Evolutionary conservation across 73 alveolate genomes (phyloP).

Genomic region (Paramecium sonneborni): DNA sequence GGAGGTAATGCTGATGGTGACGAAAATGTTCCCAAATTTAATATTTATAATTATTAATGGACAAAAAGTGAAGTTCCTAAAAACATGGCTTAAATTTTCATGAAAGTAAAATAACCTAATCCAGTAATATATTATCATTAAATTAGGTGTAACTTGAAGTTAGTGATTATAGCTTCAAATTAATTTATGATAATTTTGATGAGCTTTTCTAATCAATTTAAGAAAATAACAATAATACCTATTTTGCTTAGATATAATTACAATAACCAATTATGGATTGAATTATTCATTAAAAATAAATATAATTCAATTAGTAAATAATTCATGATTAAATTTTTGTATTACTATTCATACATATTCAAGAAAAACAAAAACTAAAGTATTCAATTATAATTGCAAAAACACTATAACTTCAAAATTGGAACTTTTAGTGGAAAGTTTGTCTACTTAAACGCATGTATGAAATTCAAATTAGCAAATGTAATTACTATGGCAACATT

Average conservation of each 20-base stretch:
- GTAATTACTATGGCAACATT: too few species aligned
- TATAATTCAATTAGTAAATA: neutral
- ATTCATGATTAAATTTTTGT: neutral
- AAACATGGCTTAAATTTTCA: slow-evolving; percentile 59
- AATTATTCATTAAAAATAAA: slow-evolving; percentile 25
- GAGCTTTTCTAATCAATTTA: neutral
- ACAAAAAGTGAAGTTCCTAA: slow-evolving; percentile 63
- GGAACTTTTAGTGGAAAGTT: too few species aligned
- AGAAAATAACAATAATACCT: neutral
- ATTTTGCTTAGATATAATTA: neutral
- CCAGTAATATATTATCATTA: neutral
- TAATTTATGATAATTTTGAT: slow-evolving; percentile 49
- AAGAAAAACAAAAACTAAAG: too few species aligned
- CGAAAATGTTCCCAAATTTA: slow-evolving; percentile 61
- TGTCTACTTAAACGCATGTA: too few species aligned
- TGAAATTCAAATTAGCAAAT: too few species aligned
- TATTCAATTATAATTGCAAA: too few species aligned
- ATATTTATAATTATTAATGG: slow-evolving; percentile 65
- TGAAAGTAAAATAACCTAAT: slow-evolving; percentile 44
- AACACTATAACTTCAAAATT: too few species aligned
- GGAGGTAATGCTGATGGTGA: slow-evolving; percentile 64
- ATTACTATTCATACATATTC: too few species aligned
- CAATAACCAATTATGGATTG: slow-evolving; percentile 59
- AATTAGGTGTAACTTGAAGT: slow-evolving; percentile 26
- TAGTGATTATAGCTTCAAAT: slow-evolving; percentile 34